Evolutionary conservation across 2,329 filamentous ascomycete genomes (phyloP), one percentile per base, ranked within the genome.

Genomic region (Ophiostoma sp.): DNA sequence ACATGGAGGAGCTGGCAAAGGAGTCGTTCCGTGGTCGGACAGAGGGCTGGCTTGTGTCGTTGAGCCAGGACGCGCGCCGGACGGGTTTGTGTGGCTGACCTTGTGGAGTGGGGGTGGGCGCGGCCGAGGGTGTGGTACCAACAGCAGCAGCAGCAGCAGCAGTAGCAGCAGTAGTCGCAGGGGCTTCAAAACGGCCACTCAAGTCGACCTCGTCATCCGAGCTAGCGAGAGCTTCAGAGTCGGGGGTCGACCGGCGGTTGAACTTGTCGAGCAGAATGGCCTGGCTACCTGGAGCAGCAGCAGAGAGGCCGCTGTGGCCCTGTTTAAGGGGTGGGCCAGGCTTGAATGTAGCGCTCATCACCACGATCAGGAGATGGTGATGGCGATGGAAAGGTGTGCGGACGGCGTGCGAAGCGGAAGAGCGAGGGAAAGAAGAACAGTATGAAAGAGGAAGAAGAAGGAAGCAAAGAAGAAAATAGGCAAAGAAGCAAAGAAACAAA

Each of bases 191-290:
- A 62, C 82, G 82, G 72, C 41, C 66, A 44, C 85, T 83, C 75
- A 87, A 83, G 70, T 97, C 90, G 69, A 82, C 84, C 78, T 99
- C 95, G 77, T 98, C 95, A 77, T 98, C 95, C 12, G 93, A 97
- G 73, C 94, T 98, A 66, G 90, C 93, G 70, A 98, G 81, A 66
- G 92, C 94, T 76, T 98, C 94, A 3, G 93, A 97, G 76, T 98
- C 95, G 36, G 94, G 94, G 1, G 94, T 97, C 7, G 92, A 93
- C 67, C 91, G 90, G 74, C 93, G 87, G 74, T 91, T 90, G 65
- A 89, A 83, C 77, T 93, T 95, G 66, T 94, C 91, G 45, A 92
- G 82, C 64, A 91, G 80, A 52, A 89, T 81, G 52, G 87, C 86
- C 69, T 89, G 87, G 74, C 82, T 89, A 73, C 79, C 86, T 36